Percentiles rank a stretch among this genome's conserved stretches.
phyloP scores from a whole-genome alignment of 352 stramenopile species.

The Phytophthora idaei region DNA sequence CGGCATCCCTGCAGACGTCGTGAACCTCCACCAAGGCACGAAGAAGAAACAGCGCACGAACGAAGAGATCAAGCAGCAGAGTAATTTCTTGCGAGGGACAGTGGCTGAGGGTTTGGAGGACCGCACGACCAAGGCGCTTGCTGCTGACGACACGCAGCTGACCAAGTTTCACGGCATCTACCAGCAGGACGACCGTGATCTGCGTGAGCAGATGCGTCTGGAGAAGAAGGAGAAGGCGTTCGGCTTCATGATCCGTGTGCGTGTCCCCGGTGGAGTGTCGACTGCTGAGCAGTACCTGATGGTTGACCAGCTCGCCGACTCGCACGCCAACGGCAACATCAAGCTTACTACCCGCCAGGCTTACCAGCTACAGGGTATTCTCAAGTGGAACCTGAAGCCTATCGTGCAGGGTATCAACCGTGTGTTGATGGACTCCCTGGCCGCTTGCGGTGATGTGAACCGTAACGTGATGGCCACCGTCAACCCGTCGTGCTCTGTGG shows the following conservation, averaged over 20 bases:
- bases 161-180: slow-evolving; percentile 99
- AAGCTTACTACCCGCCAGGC: slow-evolving; percentile 96
- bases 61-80: slow-evolving; percentile 85
- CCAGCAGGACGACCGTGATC: slow-evolving; percentile 96
- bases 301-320: slow-evolving; percentile 92
- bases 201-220: slow-evolving; percentile 75
- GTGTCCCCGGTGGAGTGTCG: slow-evolving; percentile 95
- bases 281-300: slow-evolving; percentile 94
- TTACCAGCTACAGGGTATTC: slow-evolving; percentile 96
- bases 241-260: slow-evolving; percentile 97
- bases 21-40: slow-evolving; percentile 42
- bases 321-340: slow-evolving; percentile 96
- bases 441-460: slow-evolving; percentile 96
- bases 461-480: slow-evolving; percentile 97
- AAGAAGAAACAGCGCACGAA: slow-evolving; percentile 84
- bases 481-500: slow-evolving; percentile 87
- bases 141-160: slow-evolving; percentile 75
- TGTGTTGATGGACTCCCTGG: slow-evolving; percentile 94
- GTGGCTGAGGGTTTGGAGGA: slow-evolving; percentile 72
- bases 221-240: slow-evolving; percentile 92
- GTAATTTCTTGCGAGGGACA: slow-evolving; percentile 79
- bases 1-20: slow-evolving; percentile 62
- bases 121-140: slow-evolving; percentile 72
- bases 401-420: slow-evolving; percentile 94
- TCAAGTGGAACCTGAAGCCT: slow-evolving; percentile 97